Conservation (phyloP, 2,329 filamentous ascomycete genomes). For the Exophiala alcalophila region DNA sequence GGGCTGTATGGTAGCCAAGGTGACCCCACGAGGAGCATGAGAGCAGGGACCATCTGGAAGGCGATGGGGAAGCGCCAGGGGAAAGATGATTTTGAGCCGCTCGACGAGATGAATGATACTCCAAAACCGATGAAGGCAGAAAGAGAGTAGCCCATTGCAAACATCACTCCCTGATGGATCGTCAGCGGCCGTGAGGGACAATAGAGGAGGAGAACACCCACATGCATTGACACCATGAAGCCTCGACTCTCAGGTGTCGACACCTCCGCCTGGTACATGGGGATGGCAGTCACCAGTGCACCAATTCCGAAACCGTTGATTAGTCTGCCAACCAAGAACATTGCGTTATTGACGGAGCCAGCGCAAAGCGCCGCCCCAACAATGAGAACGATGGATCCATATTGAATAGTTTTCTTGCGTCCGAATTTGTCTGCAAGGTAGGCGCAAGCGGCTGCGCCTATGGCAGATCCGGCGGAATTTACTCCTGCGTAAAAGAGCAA, state of each 20-base stretch:
- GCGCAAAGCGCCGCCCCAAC: constrained; percentile 40
- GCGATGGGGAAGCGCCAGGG: constrained; percentile 38
- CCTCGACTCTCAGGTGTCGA: constrained; percentile 28
- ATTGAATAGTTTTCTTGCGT: constrained; percentile 40
- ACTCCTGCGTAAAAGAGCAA: constrained; percentile 28
- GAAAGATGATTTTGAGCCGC: constrained; percentile 33
- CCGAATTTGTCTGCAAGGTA: constrained; percentile 42
- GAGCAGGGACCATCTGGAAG: constrained; percentile 42
- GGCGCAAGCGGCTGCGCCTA: constrained; percentile 39
- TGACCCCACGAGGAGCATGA: constrained; percentile 41
- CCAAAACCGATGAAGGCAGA: constrained; percentile 28
- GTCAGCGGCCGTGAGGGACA: constrained; percentile 41
- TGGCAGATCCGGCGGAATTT: constrained; percentile 43
- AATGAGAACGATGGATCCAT: constrained; percentile 33
- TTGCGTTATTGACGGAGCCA: constrained; percentile 38
- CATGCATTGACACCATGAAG: constrained; percentile 29
- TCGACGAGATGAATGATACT: constrained; percentile 26
- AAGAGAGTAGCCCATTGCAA: constrained; percentile 28
- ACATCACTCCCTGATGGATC: constrained; percentile 30
- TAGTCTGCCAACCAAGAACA: constrained; percentile 23
- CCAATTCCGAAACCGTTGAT: constrained; percentile 24
- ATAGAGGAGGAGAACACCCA: constrained; percentile 35
- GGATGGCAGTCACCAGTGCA: constrained; percentile 23
- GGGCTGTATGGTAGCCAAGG: constrained; percentile 51
- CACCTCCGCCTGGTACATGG: constrained; percentile 30